phyloP scores from a whole-genome alignment of 106 monocot genomes.

The Allium fistulosum region DNA sequence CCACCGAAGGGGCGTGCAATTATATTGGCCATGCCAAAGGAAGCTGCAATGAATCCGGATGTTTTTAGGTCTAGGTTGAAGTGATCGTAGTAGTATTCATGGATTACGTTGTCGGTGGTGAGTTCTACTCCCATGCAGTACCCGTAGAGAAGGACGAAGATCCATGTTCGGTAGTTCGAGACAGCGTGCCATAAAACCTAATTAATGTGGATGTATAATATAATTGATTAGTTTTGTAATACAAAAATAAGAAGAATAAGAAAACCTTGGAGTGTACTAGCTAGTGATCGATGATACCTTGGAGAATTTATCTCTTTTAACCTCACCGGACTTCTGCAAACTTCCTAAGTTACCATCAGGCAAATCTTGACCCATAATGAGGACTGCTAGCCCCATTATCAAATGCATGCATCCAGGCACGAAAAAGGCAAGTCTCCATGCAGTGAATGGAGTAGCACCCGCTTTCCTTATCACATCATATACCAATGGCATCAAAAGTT shows the following conservation, averaged over 20 bases:
- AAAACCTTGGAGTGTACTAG: neutral
- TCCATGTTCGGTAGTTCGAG: constrained; percentile 9
- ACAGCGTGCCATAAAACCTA: neutral
- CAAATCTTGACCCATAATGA: constrained; percentile 11
- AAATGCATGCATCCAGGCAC: constrained; percentile 9
- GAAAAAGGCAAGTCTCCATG: constrained; percentile 11
- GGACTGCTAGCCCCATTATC: constrained; percentile 3
- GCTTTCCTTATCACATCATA: constrained; percentile 3
- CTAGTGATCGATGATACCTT: neutral
- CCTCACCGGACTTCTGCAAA: constrained; percentile 1
- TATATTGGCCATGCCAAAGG: constrained; percentile 13
- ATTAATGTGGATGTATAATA: neutral
- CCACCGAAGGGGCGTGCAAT: constrained; percentile 6
- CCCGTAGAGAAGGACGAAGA: constrained; percentile 12
- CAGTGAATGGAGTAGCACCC: constrained; percentile 8
- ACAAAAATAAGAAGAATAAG: neutral
- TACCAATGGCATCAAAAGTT: constrained; percentile 9
- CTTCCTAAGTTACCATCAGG: constrained; percentile 4
- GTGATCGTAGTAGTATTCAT: constrained; percentile 18
- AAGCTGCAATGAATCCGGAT: constrained; percentile 10
- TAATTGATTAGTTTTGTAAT: too few species aligned
- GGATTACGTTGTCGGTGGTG: constrained; percentile 12
- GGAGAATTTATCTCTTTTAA: constrained; percentile 9
- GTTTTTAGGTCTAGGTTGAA: constrained; percentile 8
- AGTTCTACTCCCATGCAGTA: constrained; percentile 15